A percentile compares a stretch with the other conserved stretches of the same genome.
phyloP scores from a whole-genome alignment of 2,329 filamentous ascomycete species.

The Trichoderma hamatum region DNA sequence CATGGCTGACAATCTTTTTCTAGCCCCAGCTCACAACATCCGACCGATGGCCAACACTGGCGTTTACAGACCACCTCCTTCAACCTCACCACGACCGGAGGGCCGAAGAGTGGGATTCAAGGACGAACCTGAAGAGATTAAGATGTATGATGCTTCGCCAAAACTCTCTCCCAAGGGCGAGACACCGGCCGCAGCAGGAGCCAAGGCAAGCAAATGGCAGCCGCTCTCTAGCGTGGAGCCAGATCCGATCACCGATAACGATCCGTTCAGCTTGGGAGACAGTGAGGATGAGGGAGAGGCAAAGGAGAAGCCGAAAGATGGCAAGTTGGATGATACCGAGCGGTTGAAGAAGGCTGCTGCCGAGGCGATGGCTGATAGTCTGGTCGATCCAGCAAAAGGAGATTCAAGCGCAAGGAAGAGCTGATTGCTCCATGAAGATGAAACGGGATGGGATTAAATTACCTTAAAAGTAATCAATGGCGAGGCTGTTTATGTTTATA shows the following conservation, averaged over 20 bases:
- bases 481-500: slow-evolving; percentile 10
- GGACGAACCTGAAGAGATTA: slow-evolving; percentile 75
- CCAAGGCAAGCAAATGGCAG: slow-evolving; percentile 94
- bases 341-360: slow-evolving; percentile 67
- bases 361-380: slow-evolving; percentile 61
- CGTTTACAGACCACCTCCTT: slow-evolving; percentile 71
- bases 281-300: slow-evolving; percentile 84
- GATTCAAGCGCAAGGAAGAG: slow-evolving; percentile 42
- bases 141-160: slow-evolving; percentile 69
- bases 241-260: slow-evolving; percentile 82
- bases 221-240: slow-evolving; percentile 82
- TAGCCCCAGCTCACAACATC: slow-evolving; percentile 43
- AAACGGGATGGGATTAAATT: background rate
- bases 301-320: slow-evolving; percentile 55
- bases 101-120: slow-evolving; percentile 61
- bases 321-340: slow-evolving; percentile 61
- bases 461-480: slow-evolving; percentile 9
- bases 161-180: slow-evolving; percentile 56
- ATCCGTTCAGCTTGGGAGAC: slow-evolving; percentile 94
- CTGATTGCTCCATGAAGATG: slow-evolving; percentile 29
- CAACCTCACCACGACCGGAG: slow-evolving; percentile 55
- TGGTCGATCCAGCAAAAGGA: slow-evolving; percentile 47
- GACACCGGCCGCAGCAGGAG: slow-evolving; percentile 49
- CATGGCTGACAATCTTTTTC: slow-evolving; percentile 24
- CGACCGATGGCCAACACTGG: slow-evolving; percentile 75